Percentiles rank a stretch among this genome's conserved stretches.
Conservation (phyloP, 257 asterid species). For the Craterostigma plantagineum region DNA sequence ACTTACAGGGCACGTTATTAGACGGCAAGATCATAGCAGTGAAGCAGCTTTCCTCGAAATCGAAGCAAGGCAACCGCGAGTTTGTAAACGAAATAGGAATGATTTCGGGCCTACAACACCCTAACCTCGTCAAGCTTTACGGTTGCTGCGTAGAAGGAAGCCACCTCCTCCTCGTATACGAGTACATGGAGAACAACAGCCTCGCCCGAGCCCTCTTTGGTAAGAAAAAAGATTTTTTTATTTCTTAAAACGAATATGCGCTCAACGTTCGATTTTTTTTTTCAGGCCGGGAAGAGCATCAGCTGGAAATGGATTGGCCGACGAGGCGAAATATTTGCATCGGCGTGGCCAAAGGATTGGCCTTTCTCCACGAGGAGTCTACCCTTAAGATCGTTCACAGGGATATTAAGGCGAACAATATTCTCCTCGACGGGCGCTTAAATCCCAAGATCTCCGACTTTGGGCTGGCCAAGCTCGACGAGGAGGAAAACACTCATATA, state of each 20-base stretch:
- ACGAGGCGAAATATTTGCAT: conserved; percentile 59
- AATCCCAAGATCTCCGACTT: conserved; percentile 82
- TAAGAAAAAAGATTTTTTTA: conserved; percentile 15
- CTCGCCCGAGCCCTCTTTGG: conserved; percentile 72
- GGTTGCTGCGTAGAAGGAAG: conserved; percentile 91
- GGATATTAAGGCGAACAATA: conserved; percentile 76
- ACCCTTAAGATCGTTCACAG: conserved; percentile 69
- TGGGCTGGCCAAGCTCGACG: conserved; percentile 76
- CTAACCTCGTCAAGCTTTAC: conserved; percentile 72
- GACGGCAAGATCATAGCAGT: conserved; percentile 88
- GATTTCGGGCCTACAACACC: conserved; percentile 76
- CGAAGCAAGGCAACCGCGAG: conserved; percentile 81
- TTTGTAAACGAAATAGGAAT: conserved; percentile 80
- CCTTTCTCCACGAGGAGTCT: conserved; percentile 84
- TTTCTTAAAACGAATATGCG: too few species aligned
- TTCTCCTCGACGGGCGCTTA: conserved; percentile 62
- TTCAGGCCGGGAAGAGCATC: conserved; percentile 1
- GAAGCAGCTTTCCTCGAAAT: conserved; percentile 81
- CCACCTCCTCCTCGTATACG: conserved; percentile 51
- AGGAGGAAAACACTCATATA: conserved; percentile 61
- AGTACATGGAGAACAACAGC: conserved; percentile 84
- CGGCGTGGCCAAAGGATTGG: conserved; percentile 74
- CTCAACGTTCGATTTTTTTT: too few species aligned
- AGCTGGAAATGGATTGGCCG: conserved; percentile 57
- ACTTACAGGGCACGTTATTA: conserved; percentile 43